phyloP scores from a whole-genome alignment of 169 alveolate genomes.

The Plasmodium fragile region DNA sequence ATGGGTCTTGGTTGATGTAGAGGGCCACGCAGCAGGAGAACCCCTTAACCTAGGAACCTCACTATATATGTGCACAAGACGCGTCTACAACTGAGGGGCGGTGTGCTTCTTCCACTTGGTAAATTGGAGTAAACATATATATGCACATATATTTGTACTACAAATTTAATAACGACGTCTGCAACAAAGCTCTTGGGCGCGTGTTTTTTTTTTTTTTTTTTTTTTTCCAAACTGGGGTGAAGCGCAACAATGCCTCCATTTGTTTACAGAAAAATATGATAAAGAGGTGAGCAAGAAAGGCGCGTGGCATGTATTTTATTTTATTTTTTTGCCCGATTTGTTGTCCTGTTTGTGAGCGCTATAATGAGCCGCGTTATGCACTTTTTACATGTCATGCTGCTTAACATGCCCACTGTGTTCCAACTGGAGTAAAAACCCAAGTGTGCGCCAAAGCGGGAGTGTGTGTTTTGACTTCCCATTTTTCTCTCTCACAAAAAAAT shows the following conservation, averaged over 20 bases:
- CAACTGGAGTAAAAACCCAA: background rate
- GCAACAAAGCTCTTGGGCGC: background rate
- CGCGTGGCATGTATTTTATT: background rate
- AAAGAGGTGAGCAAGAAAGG: background rate
- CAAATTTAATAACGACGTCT: background rate
- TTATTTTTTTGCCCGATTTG: background rate
- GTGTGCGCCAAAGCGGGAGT: background rate
- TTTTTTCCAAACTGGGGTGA: background rate
- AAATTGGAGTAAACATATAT: background rate
- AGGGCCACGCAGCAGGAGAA: background rate
- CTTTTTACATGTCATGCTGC: background rate
- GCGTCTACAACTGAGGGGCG: background rate
- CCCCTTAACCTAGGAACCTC: background rate
- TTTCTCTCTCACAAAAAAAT: background rate
- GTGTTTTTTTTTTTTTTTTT: background rate
- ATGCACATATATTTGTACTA: background rate
- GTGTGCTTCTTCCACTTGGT: background rate
- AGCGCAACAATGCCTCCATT: background rate
- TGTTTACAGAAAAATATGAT: background rate
- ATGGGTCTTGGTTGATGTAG: background rate
- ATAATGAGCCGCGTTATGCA: background rate
- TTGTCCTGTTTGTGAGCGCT: background rate
- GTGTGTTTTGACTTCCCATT: background rate
- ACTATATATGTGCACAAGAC: background rate
- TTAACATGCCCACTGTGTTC: background rate